phyloP scores from a whole-genome alignment of 257 asterid genomes.

The Solanum ossicruentum region DNA sequence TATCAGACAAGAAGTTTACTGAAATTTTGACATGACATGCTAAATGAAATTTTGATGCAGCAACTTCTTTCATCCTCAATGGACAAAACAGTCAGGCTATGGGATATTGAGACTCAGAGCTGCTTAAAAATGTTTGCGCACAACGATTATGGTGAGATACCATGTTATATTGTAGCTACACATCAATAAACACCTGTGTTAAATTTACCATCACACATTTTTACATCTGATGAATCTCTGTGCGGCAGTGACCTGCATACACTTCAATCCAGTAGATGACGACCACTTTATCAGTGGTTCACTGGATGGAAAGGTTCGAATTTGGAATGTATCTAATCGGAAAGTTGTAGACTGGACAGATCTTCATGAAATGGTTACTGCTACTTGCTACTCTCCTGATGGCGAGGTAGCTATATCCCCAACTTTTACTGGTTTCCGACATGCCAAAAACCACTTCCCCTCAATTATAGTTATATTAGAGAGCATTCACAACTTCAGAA shows the following conservation, averaged over 20 bases:
- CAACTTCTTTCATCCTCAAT: constrained; percentile 76
- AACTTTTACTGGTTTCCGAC: neutral
- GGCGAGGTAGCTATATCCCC: constrained; percentile 33
- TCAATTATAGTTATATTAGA: neutral
- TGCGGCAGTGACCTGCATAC: constrained; percentile 68
- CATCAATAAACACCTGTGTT: neutral
- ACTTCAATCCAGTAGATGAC: constrained; percentile 62
- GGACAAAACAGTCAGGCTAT: constrained; percentile 79
- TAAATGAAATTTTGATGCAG: constrained; percentile 21
- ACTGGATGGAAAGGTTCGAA: constrained; percentile 67
- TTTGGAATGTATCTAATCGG: constrained; percentile 53
- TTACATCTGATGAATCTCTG: constrained; percentile 7
- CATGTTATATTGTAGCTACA: neutral
- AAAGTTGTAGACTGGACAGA: constrained; percentile 70
- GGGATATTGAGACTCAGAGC: constrained; percentile 54
- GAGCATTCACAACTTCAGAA: neutral
- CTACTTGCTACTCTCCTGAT: constrained; percentile 64
- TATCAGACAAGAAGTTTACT: neutral
- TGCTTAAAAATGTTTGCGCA: constrained; percentile 82
- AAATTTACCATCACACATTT: constrained; percentile 6
- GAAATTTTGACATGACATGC: neutral
- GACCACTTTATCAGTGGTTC: constrained; percentile 66
- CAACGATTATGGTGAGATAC: constrained; percentile 73
- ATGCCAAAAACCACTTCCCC: neutral
- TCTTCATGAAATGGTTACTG: constrained; percentile 58